phyloP scores from a whole-genome alignment of 257 asterid species.

The Agastache rugosa region DNA sequence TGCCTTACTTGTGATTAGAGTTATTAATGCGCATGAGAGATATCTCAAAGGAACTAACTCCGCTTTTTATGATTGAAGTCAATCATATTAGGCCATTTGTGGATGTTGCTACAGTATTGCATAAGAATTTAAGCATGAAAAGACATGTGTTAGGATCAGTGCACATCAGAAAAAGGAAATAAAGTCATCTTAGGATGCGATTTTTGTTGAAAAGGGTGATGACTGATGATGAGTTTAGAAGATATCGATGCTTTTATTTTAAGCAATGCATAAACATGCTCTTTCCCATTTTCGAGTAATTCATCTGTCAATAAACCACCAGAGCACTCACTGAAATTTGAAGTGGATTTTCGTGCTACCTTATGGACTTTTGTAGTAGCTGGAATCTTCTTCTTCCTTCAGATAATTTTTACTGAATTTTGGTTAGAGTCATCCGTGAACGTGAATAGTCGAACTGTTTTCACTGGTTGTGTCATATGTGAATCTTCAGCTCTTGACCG shows the following conservation, averaged over 20 bases:
- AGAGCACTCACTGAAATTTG: neutral
- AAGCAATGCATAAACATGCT: no score
- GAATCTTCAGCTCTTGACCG: neutral
- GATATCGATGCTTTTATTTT: neutral
- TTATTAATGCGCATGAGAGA: slow-evolving; percentile 10
- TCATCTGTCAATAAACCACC: neutral
- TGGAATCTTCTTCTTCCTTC: slow-evolving; percentile 2
- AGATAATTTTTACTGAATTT: neutral
- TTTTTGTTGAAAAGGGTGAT: neutral
- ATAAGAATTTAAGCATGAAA: neutral
- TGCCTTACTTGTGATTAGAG: slow-evolving; percentile 13
- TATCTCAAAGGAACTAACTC: slow-evolving; percentile 13
- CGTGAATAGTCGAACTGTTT: slow-evolving; percentile 2
- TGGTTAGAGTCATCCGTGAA: neutral
- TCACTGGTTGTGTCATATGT: slow-evolving; percentile 10
- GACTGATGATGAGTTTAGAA: neutral
- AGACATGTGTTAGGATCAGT: neutral
- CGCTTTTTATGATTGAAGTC: slow-evolving; percentile 6
- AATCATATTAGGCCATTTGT: neutral
- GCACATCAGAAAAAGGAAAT: neutral
- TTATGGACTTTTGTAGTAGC: neutral
- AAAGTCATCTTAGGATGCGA: neutral
- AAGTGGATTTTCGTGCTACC: slow-evolving; percentile 7
- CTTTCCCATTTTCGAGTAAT: neutral
- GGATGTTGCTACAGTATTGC: neutral